These are phyloP conservation scores for Nicotiana rustica DNA, from an alignment of 305 asterid species.

Conservation along the genomic window DNA sequence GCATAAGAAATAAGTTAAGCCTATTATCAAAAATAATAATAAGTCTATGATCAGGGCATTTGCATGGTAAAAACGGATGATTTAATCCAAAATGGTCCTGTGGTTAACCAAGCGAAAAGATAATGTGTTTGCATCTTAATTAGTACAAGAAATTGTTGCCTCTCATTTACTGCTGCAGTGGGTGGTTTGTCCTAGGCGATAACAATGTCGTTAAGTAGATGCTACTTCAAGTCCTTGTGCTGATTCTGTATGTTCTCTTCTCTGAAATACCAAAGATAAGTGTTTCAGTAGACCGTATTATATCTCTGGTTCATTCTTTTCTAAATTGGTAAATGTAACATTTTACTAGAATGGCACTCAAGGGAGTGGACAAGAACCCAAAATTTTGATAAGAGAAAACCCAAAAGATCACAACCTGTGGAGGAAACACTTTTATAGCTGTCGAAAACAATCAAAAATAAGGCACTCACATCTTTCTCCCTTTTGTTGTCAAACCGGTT, in stretches of 20 bases:
- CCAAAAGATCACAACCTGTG: not conserved
- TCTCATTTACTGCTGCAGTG: not conserved
- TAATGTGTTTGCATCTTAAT: not conserved
- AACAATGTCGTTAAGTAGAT: not conserved
- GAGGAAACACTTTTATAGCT: not conserved
- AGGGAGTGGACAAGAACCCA: conserved; percentile 7
- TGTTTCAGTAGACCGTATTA: not conserved
- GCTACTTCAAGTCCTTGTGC: conserved; percentile 16
- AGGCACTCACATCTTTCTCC: not conserved
- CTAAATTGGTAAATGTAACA: conserved; percentile 21
- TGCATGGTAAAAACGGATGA: not conserved
- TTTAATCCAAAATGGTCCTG: not conserved
- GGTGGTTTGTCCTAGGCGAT: conserved; percentile 11
- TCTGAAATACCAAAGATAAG: not conserved
- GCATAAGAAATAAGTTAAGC: not conserved
- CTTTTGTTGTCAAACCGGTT: conserved; percentile 16
- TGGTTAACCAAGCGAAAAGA: conserved; percentile 6
- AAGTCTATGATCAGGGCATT: not conserved
- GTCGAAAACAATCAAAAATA: not conserved
- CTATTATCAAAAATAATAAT: not conserved
- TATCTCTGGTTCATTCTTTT: conserved; percentile 11
- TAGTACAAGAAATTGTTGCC: not conserved
- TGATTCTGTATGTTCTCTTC: conserved; percentile 31
- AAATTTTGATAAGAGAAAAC: not conserved
- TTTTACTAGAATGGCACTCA: conserved; percentile 15